Evolutionary conservation across 352 stramenopile species (phyloP).

Genomic region (Blastocystis sp.): DNA sequence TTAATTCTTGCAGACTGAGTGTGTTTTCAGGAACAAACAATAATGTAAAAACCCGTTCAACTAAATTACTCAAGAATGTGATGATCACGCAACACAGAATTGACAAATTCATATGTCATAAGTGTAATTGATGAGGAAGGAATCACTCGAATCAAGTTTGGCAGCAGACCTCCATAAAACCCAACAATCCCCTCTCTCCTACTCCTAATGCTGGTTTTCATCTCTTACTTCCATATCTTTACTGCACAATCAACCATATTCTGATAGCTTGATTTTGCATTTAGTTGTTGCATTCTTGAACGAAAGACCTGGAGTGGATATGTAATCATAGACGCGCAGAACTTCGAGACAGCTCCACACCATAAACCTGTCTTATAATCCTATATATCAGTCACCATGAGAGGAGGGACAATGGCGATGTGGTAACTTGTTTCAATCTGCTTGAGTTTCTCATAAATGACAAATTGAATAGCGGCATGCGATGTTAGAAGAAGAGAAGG

Average conservation of each 20-base stretch:
- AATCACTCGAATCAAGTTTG: constrained; percentile 59
- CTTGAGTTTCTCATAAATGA: constrained; percentile 65
- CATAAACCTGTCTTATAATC: constrained; percentile 60
- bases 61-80: constrained; percentile 37
- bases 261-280: constrained; percentile 53
- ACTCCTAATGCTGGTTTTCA: not conserved
- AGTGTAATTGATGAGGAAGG: constrained; percentile 64
- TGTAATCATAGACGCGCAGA: constrained; percentile 63
- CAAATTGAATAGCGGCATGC: constrained; percentile 64
- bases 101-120: constrained; percentile 67
- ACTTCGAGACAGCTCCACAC: constrained; percentile 52
- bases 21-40: constrained; percentile 23
- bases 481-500: constrained; percentile 58
- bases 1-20: not conserved
- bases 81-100: not conserved
- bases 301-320: constrained; percentile 65
- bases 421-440: constrained; percentile 19
- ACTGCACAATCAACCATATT: constrained; percentile 44
- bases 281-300: constrained; percentile 57
- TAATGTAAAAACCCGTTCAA: not conserved
- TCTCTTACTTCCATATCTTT: constrained; percentile 54
- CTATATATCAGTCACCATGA: not conserved
- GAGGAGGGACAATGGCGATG: not conserved
- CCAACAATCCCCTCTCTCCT: constrained; percentile 53
- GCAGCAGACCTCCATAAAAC: constrained; percentile 51